Evolutionary conservation across 129 eudicot species (phyloP).

Genomic region (Daucus carota): DH1_v3.0 NC_030386.2:39170501-39171000

Average conservation of each 20-base stretch:
- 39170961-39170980: constrained; percentile 31
- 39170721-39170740: constrained; percentile 67
- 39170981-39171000: neutral
- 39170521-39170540: neutral
- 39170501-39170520: constrained; percentile 36
- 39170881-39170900: constrained; percentile 94
- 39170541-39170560: neutral
- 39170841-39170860: constrained; percentile 97
- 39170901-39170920: constrained; percentile 97
- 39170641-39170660: constrained; percentile 77
- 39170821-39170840: constrained; percentile 74
- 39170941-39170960: constrained; percentile 88
- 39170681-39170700: constrained; percentile 60
- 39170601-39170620: constrained; percentile 81
- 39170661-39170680: constrained; percentile 51
- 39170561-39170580: neutral
- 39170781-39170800: constrained; percentile 71
- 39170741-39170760: constrained; percentile 64
- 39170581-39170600: constrained; percentile 27
- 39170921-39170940: constrained; percentile 80
- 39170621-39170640: constrained; percentile 82
- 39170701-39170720: constrained; percentile 87
- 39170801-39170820: constrained; percentile 64
- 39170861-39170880: constrained; percentile 77
- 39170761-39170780: constrained; percentile 46